These are phyloP conservation scores for Solanum commersonii DNA, from an alignment of 257 asterid genomes.

Conservation along the genomic window DNA sequence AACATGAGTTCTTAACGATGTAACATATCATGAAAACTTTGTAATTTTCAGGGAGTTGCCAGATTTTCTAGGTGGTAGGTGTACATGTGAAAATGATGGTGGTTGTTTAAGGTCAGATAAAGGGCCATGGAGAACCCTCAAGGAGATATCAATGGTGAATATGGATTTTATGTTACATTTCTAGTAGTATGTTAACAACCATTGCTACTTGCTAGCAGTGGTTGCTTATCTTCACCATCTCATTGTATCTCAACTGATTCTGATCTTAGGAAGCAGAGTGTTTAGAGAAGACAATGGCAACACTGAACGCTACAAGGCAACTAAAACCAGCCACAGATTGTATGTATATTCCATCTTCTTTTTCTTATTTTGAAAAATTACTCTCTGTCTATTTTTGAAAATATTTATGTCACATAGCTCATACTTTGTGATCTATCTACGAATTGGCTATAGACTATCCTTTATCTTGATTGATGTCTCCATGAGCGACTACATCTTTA, in stretches of 20 bases:
- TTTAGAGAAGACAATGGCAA: background rate
- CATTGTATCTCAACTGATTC: background rate
- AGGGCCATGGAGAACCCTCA: conserved; percentile 49
- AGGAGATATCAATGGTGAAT: background rate
- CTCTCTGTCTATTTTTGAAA: background rate
- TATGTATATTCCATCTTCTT: background rate
- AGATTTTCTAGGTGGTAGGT: conserved; percentile 49
- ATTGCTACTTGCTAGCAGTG: background rate
- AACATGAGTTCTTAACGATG: background rate
- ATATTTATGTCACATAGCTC: background rate
- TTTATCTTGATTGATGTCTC: background rate
- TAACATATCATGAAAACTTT: background rate
- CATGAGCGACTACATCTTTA: background rate
- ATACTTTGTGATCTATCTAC: background rate
- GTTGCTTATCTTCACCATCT: background rate
- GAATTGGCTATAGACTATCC: background rate
- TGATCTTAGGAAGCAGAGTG: background rate
- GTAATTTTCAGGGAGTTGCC: conserved; percentile 43
- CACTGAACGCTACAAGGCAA: background rate
- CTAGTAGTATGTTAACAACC: background rate
- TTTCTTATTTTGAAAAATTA: background rate
- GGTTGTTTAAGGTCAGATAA: conserved; percentile 50
- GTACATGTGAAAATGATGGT: conserved; percentile 38
- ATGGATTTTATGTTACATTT: background rate
- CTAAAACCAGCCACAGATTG: background rate